Evolutionary conservation across 2,329 filamentous ascomycete species (phyloP).

Genomic region (Cercospora sesami): DNA sequence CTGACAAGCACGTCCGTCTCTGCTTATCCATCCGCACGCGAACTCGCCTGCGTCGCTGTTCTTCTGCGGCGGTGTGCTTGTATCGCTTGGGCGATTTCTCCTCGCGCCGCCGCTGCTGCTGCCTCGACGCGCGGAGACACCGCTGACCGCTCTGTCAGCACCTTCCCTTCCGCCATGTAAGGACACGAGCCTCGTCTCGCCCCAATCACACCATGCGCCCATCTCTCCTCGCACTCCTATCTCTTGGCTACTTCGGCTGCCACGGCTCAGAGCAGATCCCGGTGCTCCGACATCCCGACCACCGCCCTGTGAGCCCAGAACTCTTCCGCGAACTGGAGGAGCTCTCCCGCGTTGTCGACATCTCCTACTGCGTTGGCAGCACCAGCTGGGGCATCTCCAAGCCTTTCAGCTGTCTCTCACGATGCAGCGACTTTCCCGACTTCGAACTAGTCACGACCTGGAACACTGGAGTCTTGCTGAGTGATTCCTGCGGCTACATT

Average conservation of each 20-base stretch:
- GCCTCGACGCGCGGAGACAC: not conserved
- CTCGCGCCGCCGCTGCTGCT: not conserved
- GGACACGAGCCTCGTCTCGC: not conserved
- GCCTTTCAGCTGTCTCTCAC: slow-evolving; percentile 82
- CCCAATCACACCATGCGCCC: slow-evolving; percentile 5
- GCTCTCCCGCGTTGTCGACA: slow-evolving; percentile 86
- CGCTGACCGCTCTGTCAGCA: not conserved
- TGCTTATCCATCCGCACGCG: no score
- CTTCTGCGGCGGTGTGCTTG: no score
- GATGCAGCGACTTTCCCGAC: slow-evolving; percentile 77
- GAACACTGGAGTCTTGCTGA: slow-evolving; percentile 83
- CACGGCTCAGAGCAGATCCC: slow-evolving; percentile 33
- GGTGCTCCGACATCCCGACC: slow-evolving; percentile 37
- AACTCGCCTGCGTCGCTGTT: no score
- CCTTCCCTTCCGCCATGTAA: not conserved
- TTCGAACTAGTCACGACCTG: slow-evolving; percentile 81
- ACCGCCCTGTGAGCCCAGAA: slow-evolving; percentile 54
- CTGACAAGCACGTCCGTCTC: not conserved
- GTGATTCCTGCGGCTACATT: slow-evolving; percentile 91
- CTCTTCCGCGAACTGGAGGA: slow-evolving; percentile 85
- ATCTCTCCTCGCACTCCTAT: slow-evolving; percentile 17
- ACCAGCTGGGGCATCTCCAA: slow-evolving; percentile 78
- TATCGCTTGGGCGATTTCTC: not conserved
- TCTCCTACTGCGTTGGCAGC: slow-evolving; percentile 87
- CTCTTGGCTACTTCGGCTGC: slow-evolving; percentile 30